These are phyloP conservation scores for Breviolum minutum DNA, from an alignment of 73 alveolate species.

Conservation along the genomic window DNA sequence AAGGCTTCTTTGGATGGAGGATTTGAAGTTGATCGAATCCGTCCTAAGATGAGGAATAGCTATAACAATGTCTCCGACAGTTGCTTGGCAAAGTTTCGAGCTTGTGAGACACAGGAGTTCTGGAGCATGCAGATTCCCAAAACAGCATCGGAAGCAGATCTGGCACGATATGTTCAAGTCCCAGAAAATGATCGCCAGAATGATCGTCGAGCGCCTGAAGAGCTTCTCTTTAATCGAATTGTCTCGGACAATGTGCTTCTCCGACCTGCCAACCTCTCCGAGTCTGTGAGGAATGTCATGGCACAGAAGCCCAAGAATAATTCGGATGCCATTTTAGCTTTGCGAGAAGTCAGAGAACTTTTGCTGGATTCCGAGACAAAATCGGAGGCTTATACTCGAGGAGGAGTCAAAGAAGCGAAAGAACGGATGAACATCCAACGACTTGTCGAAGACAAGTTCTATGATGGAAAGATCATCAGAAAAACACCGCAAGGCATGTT, in stretches of 20 bases:
- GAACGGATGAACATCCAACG: neutral
- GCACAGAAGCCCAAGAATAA: constrained; percentile 42
- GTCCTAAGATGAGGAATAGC: neutral
- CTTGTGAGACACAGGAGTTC: constrained; percentile 2
- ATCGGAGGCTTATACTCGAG: neutral
- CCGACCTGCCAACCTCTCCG: neutral
- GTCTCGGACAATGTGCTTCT: constrained; percentile 59
- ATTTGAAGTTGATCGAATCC: neutral
- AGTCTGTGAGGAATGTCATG: constrained; percentile 34
- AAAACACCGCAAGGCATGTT: neutral
- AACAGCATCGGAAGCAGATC: neutral
- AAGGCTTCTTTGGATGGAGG: neutral
- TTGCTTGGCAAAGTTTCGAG: neutral
- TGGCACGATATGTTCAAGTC: neutral
- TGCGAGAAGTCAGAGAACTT: constrained; percentile 21
- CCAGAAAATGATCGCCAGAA: neutral
- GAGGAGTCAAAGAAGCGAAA: neutral
- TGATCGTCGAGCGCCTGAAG: constrained; percentile 11
- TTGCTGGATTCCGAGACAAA: neutral
- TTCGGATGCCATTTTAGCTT: constrained; percentile 35
- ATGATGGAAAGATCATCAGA: constrained; percentile 37
- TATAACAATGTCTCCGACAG: constrained; percentile 39
- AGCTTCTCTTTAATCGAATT: neutral
- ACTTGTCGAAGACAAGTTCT: constrained; percentile 38
- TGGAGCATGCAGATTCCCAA: neutral